Evolutionary conservation across 1,284 basidiomycete species (phyloP).

Genomic region (Prillingera fragicola): DNA sequence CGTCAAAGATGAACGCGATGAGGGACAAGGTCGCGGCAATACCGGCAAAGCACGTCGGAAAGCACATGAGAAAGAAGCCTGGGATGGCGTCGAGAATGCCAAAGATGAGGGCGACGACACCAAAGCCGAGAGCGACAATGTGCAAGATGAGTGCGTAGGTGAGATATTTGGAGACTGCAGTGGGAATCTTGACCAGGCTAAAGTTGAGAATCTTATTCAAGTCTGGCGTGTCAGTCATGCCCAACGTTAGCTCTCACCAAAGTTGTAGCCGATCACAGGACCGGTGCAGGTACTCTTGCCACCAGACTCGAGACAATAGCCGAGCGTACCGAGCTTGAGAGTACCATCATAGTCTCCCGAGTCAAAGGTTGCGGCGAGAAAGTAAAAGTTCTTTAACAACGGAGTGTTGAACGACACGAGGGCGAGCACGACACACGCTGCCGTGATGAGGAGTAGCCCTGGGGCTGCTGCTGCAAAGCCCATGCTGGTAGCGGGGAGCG

Average conservation of each 20-base stretch:
- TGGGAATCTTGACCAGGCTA: constrained; percentile 61
- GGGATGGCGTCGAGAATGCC: constrained; percentile 77
- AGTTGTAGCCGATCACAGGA: constrained; percentile 71
- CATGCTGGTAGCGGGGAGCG: constrained; percentile 30
- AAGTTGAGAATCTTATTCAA: constrained; percentile 72
- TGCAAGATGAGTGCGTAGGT: constrained; percentile 85
- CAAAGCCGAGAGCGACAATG: constrained; percentile 67
- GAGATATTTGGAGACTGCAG: constrained; percentile 67
- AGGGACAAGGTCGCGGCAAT: constrained; percentile 68
- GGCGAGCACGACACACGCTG: constrained; percentile 67
- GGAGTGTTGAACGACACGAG: constrained; percentile 82
- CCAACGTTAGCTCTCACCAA: constrained; percentile 55
- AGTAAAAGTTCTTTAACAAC: constrained; percentile 73
- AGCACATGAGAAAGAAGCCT: constrained; percentile 76
- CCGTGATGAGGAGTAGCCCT: constrained; percentile 70
- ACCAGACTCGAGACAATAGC: constrained; percentile 62
- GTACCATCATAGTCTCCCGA: constrained; percentile 55
- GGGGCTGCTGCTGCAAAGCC: constrained; percentile 69
- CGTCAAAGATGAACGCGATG: constrained; percentile 77
- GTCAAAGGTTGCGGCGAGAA: constrained; percentile 66
- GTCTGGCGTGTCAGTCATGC: constrained; percentile 53
- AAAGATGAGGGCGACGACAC: constrained; percentile 66
- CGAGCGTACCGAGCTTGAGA: constrained; percentile 75
- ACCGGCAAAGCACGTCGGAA: constrained; percentile 70
- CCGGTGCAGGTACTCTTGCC: constrained; percentile 62